Conservation (phyloP, 768 basidiomycete species). For the Leccinum subgranulosum region DNA sequence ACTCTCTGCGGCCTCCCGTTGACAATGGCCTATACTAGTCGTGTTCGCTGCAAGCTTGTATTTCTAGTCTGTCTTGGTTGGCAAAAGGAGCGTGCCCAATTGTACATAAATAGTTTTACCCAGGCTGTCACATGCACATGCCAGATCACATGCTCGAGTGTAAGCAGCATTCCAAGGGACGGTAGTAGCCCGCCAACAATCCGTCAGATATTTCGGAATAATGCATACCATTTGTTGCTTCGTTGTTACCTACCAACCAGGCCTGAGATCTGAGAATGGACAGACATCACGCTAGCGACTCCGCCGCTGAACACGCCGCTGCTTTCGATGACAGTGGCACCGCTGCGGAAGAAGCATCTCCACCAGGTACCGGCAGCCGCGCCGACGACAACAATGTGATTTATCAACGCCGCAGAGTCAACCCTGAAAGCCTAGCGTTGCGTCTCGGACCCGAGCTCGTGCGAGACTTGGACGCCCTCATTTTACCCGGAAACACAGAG, state of each 20-base stretch:
- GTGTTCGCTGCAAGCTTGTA: constrained; percentile 87
- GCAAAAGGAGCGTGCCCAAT: not conserved
- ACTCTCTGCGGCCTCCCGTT: not conserved
- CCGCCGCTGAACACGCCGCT: not conserved
- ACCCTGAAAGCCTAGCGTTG: constrained; percentile 65
- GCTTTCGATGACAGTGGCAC: not conserved
- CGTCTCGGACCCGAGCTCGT: constrained; percentile 66
- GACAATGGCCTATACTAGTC: constrained; percentile 41
- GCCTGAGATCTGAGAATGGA: constrained; percentile 12
- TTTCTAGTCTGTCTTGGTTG: constrained; percentile 45
- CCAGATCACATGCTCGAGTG: constrained; percentile 10
- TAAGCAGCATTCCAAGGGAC: constrained; percentile 20
- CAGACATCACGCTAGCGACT: not conserved
- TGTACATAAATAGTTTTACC: not conserved
- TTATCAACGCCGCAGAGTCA: constrained; percentile 47
- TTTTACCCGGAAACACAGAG: constrained; percentile 62
- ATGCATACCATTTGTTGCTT: not conserved
- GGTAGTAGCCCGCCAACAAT: constrained; percentile 8
- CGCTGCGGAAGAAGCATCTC: not conserved
- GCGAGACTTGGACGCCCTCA: constrained; percentile 68
- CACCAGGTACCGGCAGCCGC: constrained; percentile 17
- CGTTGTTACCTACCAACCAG: not conserved
- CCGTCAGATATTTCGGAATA: not conserved
- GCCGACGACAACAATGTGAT: constrained; percentile 9
- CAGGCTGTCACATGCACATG: not conserved